Evolutionary conservation across 805 yeast genomes (phyloP).

Genomic region (Candida insectalens): DNA sequence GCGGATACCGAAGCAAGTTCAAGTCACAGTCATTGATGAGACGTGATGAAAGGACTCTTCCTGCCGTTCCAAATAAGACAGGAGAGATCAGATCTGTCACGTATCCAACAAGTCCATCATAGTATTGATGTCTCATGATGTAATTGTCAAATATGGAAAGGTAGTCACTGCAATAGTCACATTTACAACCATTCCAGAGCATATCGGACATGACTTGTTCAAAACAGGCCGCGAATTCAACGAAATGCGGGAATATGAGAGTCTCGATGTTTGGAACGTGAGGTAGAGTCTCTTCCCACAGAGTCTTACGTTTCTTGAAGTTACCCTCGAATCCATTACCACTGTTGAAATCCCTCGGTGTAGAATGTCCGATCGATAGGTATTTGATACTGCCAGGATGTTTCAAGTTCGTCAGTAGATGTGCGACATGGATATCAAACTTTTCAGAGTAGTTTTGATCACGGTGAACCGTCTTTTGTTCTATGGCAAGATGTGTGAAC

Average conservation of each 20-base stretch:
- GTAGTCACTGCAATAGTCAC: conserved; percentile 40
- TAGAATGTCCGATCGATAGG: conserved; percentile 46
- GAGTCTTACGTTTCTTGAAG: conserved; percentile 44
- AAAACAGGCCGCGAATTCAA: conserved; percentile 54
- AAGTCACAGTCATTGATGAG: conserved; percentile 15
- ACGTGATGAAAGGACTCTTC: conserved; percentile 33
- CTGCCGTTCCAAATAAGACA: conserved; percentile 43
- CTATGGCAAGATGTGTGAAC: conserved; percentile 28
- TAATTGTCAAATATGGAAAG: conserved; percentile 48
- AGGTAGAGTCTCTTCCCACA: conserved; percentile 43
- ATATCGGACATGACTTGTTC: conserved; percentile 63
- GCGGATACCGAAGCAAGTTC: conserved; percentile 19
- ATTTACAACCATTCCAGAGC: conserved; percentile 72
- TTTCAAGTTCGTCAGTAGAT: conserved; percentile 30
- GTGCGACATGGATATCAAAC: conserved; percentile 42
- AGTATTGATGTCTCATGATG: conserved; percentile 55
- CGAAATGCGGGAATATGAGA: conserved; percentile 47
- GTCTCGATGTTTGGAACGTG: conserved; percentile 29
- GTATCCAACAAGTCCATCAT: conserved; percentile 31
- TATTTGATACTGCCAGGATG: conserved; percentile 24
- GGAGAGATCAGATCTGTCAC: conserved; percentile 56
- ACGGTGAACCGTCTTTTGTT: conserved; percentile 23
- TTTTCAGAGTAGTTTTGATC: conserved; percentile 40
- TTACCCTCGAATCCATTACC: conserved; percentile 69
- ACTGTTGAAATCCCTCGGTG: conserved; percentile 48